Conservation (phyloP, 306 rosid species). For the Prunus dulcis region DNA sequence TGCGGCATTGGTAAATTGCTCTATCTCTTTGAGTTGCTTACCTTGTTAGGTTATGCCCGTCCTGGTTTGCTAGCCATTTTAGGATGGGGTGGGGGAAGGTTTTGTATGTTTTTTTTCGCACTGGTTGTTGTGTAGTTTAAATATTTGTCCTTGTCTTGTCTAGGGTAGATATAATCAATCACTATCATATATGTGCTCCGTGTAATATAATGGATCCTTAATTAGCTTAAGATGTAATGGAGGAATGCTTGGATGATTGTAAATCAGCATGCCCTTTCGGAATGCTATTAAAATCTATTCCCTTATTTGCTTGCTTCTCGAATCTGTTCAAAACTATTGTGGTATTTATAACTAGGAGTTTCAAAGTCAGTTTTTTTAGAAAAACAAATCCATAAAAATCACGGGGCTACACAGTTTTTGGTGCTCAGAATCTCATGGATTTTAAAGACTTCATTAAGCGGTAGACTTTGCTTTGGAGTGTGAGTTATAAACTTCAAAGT, state of each 20-base stretch:
- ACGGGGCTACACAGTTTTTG: too few relatives aligned
- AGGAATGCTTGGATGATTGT: conserved; percentile 18
- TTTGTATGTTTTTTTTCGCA: conserved; percentile 8
- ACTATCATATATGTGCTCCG: conserved; percentile 10
- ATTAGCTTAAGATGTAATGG: conserved; percentile 13
- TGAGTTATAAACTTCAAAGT: too few relatives aligned
- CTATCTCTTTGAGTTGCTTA: conserved; percentile 9
- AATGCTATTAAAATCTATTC: not conserved
- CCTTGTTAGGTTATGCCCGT: too few relatives aligned
- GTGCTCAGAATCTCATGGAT: too few relatives aligned
- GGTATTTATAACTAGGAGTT: too few relatives aligned
- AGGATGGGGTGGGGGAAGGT: not conserved
- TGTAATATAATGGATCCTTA: not conserved
- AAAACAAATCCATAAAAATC: too few relatives aligned
- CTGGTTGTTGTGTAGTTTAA: conserved; percentile 21
- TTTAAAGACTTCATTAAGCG: too few relatives aligned
- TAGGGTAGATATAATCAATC: conserved; percentile 13
- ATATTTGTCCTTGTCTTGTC: conserved; percentile 5
- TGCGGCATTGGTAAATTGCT: conserved; percentile 5
- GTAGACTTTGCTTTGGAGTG: too few relatives aligned
- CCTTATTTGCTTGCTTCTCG: not conserved
- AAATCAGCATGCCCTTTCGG: conserved; percentile 7
- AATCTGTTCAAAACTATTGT: too few relatives aligned
- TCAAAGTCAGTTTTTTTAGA: too few relatives aligned
- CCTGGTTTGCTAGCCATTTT: too few relatives aligned